These are phyloP conservation scores for Gracilaria gracilis DNA, from an alignment of 23 red algal genomes.

Conservation along the genomic window DNA sequence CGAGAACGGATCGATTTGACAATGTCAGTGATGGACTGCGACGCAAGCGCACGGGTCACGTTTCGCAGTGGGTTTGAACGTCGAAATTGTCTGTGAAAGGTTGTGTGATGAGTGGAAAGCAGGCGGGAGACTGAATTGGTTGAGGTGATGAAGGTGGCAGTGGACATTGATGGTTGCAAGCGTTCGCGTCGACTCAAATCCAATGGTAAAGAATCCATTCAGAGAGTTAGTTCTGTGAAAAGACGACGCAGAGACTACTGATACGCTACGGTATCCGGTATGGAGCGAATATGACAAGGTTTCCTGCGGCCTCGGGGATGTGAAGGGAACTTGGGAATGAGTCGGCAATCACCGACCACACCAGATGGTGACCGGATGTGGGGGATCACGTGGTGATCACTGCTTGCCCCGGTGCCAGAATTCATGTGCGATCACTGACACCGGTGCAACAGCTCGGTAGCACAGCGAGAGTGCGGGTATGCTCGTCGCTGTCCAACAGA, in stretches of 20 bases:
- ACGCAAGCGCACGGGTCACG: not conserved
- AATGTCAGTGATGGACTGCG: constrained; percentile 16
- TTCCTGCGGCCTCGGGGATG: no score
- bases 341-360: no score
- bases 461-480: not conserved
- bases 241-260: no score
- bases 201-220: not conserved
- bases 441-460: not conserved
- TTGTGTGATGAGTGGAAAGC: not conserved
- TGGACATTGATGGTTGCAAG: not conserved
- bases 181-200: not conserved
- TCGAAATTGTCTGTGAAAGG: not conserved
- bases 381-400: not conserved
- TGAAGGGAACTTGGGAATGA: no score
- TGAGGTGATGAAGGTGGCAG: not conserved
- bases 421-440: not conserved
- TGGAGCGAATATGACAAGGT: no score
- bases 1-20: constrained; percentile 41
- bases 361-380: no score
- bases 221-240: no score
- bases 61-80: not conserved
- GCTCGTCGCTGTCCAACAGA: not conserved
- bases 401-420: no score
- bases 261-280: not conserved
- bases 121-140: constrained; percentile 12